phyloP scores from a whole-genome alignment of 257 asterid species.

The Lycium ferocissimum region DNA sequence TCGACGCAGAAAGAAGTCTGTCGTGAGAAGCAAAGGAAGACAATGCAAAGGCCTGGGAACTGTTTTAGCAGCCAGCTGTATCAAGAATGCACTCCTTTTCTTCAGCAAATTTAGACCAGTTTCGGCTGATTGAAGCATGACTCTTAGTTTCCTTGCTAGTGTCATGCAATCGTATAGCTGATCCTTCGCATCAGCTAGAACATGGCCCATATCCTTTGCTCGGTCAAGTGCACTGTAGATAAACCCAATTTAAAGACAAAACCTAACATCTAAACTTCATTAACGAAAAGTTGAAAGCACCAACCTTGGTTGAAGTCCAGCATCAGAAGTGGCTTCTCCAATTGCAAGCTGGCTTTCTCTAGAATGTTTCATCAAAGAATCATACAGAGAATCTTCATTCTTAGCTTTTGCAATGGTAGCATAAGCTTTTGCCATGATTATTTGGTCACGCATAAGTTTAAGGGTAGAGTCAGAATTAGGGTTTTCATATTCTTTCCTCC shows the following conservation, averaged over 20 bases:
- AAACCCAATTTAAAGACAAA: constrained; percentile 31
- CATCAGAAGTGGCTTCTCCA: constrained; percentile 84
- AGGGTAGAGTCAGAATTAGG: constrained; percentile 84
- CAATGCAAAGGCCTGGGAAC: constrained; percentile 92
- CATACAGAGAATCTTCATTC: constrained; percentile 66
- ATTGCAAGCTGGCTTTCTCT: constrained; percentile 76
- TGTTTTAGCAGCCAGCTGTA: constrained; percentile 95
- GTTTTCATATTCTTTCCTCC: constrained; percentile 93
- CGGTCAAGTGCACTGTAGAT: constrained; percentile 66
- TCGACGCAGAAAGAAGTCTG: constrained; percentile 67
- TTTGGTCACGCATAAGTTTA: constrained; percentile 93
- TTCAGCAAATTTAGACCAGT: constrained; percentile 50
- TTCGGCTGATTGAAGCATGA: constrained; percentile 91
- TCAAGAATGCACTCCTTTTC: constrained; percentile 86
- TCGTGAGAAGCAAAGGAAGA: constrained; percentile 78
- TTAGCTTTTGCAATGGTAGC: constrained; percentile 89
- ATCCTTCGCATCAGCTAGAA: constrained; percentile 83
- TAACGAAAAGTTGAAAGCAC: constrained; percentile 35
- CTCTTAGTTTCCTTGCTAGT: constrained; percentile 84
- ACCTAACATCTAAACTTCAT: constrained; percentile 33
- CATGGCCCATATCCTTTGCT: constrained; percentile 79
- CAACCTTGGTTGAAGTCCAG: constrained; percentile 87
- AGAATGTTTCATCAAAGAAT: constrained; percentile 73
- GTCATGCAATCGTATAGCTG: constrained; percentile 70
- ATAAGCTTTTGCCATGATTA: constrained; percentile 93